Evolutionary conservation across 495 filamentous ascomycete genomes (phyloP), one percentile per base, ranked within the genome.

Genomic region (Annulohypoxylon bovei): DNA sequence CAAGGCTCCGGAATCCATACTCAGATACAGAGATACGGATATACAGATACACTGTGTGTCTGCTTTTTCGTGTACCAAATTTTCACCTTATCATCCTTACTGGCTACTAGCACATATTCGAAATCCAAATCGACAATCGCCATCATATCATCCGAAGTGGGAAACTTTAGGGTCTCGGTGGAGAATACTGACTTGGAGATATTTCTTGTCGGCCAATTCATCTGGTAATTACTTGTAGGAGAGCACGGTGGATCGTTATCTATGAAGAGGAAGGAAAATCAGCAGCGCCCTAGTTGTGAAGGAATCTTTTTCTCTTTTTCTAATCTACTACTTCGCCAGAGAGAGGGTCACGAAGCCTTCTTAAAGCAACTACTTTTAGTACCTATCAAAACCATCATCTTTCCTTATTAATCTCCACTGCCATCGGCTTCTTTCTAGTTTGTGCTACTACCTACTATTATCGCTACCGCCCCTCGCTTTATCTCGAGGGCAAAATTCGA

Each of bases 31-130:
- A 68, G 55, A 65, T 14, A 52, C 33, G 44, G 42, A 53, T 28
- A 58, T 47, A 56, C 42, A 57, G 42, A 53, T 22, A 58, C 46
- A 56, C 27, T 11, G 47, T 53, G 61, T 57, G 30, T 20, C 40
- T 27, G 28, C 44, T 14, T 61, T 35, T 62, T 37, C 14, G 47
- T 46, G 60, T 44, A 62, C 61, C 27, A 64, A 62, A 42, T 33
- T 44, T 50, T 16, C 46, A n/a, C 18, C 22, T 30, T 40, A 49
- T 50, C 39, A 54, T 23, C 35, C 22, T 61, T 42, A n/a, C 40
- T 62, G 33, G 28, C 27, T 30, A 27, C 28, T 50, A 25, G 33
- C 53, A 62, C 25, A 25, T 52, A 52, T 49, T 57, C 27, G 28
- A 61, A 60, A 27, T 22, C 12, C 35, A n/a, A 39, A 42, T 61